These are phyloP conservation scores for Pseudopyrenochaeta lycopersici DNA, from an alignment of 2,329 filamentous ascomycete species.

Conservation along the genomic window DNA sequence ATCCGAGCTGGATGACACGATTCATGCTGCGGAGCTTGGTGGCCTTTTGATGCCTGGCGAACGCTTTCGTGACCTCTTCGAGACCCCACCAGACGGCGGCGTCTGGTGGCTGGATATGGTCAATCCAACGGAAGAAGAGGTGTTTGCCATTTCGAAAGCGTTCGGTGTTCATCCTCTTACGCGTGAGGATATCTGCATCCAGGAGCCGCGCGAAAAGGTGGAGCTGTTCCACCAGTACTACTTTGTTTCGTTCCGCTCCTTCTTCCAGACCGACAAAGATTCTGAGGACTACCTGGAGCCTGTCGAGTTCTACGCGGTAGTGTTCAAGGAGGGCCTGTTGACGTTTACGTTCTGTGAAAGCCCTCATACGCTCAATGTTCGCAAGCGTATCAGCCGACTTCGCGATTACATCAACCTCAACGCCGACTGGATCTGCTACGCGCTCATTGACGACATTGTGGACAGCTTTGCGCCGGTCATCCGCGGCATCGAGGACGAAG, in stretches of 20 bases:
- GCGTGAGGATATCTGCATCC: constrained; percentile 93
- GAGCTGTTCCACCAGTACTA: constrained; percentile 98
- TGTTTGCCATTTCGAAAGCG: constrained; percentile 86
- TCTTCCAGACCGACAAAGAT: constrained; percentile 81
- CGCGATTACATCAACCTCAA: constrained; percentile 95
- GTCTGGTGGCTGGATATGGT: constrained; percentile 99
- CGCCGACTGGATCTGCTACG: constrained; percentile 99
- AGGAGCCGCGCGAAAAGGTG: constrained; percentile 97
- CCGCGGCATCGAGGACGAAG: constrained; percentile 83
- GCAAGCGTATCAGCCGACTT: constrained; percentile 88
- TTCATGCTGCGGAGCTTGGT: constrained; percentile 88
- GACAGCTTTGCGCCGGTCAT: constrained; percentile 94
- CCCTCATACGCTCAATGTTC: constrained; percentile 85
- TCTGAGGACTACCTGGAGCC: constrained; percentile 88
- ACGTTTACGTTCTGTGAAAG: constrained; percentile 94
- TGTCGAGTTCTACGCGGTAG: constrained; percentile 95
- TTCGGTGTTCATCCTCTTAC: constrained; percentile 97
- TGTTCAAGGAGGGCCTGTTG: constrained; percentile 92
- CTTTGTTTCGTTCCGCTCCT: constrained; percentile 96
- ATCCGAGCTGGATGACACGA: constrained; percentile 90
- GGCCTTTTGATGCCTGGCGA: constrained; percentile 90
- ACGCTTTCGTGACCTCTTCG: constrained; percentile 87
- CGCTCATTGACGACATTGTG: constrained; percentile 97
- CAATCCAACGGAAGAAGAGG: constrained; percentile 87
- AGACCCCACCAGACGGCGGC: constrained; percentile 73